Conservation (phyloP, 257 asterid species). For the Nicotiana tomentosiformis region DNA sequence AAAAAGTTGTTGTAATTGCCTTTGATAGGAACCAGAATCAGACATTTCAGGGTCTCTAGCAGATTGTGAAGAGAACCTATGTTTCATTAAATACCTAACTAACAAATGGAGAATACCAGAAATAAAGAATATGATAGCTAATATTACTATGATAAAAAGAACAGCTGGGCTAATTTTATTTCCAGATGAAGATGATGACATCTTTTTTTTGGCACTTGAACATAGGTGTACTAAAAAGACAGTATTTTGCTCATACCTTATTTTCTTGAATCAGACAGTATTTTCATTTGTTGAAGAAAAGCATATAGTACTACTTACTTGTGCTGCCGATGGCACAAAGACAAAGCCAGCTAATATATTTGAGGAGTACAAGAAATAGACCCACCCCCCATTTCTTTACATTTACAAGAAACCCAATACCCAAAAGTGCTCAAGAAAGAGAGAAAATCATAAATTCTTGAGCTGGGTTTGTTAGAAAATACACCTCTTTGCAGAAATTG, state of each 20-base stretch:
- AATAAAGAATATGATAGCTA: conserved; percentile 50
- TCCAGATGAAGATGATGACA: conserved; percentile 42
- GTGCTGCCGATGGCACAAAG: background rate
- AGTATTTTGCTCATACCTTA: conserved; percentile 10
- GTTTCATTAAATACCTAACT: conserved; percentile 46
- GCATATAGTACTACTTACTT: conserved; percentile 1
- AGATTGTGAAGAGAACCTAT: conserved; percentile 29
- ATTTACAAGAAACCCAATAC: conserved; percentile 27
- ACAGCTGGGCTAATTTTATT: conserved; percentile 53
- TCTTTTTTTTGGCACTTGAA: conserved; percentile 2
- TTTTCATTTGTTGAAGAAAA: background rate
- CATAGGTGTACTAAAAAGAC: conserved; percentile 23
- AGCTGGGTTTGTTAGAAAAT: background rate
- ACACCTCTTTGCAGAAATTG: background rate
- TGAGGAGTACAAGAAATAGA: conserved; percentile 24
- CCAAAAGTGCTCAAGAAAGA: background rate
- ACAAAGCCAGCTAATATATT: conserved; percentile 19
- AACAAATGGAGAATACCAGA: conserved; percentile 60
- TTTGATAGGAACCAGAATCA: conserved; percentile 51
- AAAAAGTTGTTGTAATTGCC: conserved; percentile 82
- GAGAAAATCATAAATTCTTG: conserved; percentile 6
- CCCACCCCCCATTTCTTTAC: conserved; percentile 22
- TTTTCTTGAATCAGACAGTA: background rate
- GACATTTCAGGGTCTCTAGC: conserved; percentile 33
- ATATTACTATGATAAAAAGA: conserved; percentile 46